phyloP scores from a whole-genome alignment of 2,329 filamentous ascomycete genomes.

The Penicillium sp. region DNA sequence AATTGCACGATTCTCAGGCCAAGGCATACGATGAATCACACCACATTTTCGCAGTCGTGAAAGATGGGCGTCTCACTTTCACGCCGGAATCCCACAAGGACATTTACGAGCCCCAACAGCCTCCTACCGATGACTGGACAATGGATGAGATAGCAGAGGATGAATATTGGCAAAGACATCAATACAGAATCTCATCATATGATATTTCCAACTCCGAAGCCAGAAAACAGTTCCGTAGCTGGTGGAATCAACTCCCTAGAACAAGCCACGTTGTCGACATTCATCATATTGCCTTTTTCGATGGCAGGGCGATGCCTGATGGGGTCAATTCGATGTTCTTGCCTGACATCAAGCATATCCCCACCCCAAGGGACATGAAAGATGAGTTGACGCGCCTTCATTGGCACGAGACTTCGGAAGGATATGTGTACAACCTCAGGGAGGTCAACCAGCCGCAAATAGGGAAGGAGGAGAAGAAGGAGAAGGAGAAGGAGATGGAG shows the following conservation, averaged over 20 bases:
- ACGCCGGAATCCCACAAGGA: neutral
- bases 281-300: constrained; percentile 31
- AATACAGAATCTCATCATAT: constrained; percentile 1
- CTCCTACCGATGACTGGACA: neutral
- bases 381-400: constrained; percentile 29
- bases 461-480: constrained; percentile 24
- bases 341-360: constrained; percentile 16
- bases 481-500: no score
- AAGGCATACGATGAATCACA: constrained; percentile 2
- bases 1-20: neutral
- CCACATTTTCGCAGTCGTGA: neutral
- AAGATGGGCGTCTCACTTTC: neutral
- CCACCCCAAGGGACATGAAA: constrained; percentile 15
- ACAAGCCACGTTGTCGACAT: constrained; percentile 23
- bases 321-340: constrained; percentile 26
- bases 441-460: neutral
- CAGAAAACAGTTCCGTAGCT: constrained; percentile 12
- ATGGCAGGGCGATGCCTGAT: constrained; percentile 33
- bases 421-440: constrained; percentile 31
- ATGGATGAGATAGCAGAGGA: neutral
- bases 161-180: neutral
- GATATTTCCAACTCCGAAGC: neutral
- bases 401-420: constrained; percentile 34
- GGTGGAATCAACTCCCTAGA: constrained; percentile 25
- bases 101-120: neutral